Conservation (phyloP, 805 yeast genomes). For the Wickerhamiella sorbophila region DNA sequence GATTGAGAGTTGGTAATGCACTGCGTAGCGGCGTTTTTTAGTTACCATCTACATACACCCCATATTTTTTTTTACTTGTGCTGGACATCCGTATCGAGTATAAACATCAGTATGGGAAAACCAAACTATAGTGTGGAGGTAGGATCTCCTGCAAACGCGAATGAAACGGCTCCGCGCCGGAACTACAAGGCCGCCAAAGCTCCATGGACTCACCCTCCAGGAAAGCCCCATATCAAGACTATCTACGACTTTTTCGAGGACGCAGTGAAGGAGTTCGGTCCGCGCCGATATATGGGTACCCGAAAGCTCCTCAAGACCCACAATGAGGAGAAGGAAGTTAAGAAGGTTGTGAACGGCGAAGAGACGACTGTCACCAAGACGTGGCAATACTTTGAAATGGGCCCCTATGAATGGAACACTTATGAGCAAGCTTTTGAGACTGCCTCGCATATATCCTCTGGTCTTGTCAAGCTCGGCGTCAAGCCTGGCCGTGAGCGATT, state of each 20-base stretch:
- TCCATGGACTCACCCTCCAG: conserved; percentile 46
- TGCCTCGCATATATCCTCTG: conserved; percentile 50
- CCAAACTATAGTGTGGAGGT: conserved; percentile 19
- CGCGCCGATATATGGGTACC: conserved; percentile 52
- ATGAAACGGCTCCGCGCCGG: conserved; percentile 27
- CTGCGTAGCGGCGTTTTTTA: no score
- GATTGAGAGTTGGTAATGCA: no score
- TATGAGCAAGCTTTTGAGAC: conserved; percentile 41
- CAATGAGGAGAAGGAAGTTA: conserved; percentile 57
- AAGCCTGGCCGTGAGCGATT: conserved; percentile 48
- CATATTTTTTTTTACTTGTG: no score
- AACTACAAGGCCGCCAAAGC: conserved; percentile 22
- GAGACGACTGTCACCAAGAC: conserved; percentile 59
- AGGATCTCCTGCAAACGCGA: conserved; percentile 21
- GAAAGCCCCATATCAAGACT: conserved; percentile 40
- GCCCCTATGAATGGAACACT: conserved; percentile 53
- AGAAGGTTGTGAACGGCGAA: conserved; percentile 67
- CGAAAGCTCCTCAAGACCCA: conserved; percentile 64
- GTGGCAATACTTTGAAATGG: conserved; percentile 75
- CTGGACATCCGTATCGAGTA: no score
- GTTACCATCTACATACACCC: no score
- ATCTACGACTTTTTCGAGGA: conserved; percentile 56
- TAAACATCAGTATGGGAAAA: no score
- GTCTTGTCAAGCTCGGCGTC: conserved; percentile 61
- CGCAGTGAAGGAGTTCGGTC: conserved; percentile 42